These are phyloP conservation scores for Hypoxylon trugodes DNA, from an alignment of 495 filamentous ascomycete species.

Conservation along the genomic window DNA sequence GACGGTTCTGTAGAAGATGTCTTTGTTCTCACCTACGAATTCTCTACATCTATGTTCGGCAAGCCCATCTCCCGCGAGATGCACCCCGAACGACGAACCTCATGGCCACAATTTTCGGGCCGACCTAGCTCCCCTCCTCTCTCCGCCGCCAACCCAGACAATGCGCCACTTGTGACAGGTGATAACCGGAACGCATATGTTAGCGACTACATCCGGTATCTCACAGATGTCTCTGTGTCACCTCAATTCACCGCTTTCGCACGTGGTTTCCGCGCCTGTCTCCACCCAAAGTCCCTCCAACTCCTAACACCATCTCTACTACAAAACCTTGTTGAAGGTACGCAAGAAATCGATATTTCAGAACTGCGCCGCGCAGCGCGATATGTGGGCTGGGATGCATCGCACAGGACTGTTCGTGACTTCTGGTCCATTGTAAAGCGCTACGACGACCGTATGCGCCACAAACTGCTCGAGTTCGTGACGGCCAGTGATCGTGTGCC, in stretches of 20 bases:
- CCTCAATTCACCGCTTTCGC: constrained; percentile 83
- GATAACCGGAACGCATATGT: constrained; percentile 80
- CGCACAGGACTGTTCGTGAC: constrained; percentile 71
- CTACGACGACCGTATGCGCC: constrained; percentile 73
- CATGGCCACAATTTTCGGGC: constrained; percentile 54
- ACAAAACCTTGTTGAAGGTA: constrained; percentile 81
- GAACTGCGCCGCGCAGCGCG: constrained; percentile 72
- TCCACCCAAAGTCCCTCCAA: constrained; percentile 71
- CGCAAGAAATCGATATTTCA: constrained; percentile 75
- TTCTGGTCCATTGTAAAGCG: constrained; percentile 83
- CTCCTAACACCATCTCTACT: constrained; percentile 76
- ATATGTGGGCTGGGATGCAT: constrained; percentile 81
- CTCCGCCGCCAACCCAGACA: constrained; percentile 51
- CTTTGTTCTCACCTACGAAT: constrained; percentile 84
- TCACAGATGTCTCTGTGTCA: constrained; percentile 78
- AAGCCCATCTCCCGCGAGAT: constrained; percentile 59
- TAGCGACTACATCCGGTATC: constrained; percentile 85
- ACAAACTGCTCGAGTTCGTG: constrained; percentile 87
- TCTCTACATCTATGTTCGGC: constrained; percentile 77
- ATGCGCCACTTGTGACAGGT: constrained; percentile 73
- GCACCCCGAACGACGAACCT: constrained; percentile 41
- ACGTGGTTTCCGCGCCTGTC: constrained; percentile 79
- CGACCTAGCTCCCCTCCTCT: constrained; percentile 36
- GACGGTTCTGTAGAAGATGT: constrained; percentile 83
- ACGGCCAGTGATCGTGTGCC: constrained; percentile 92